phyloP scores from a whole-genome alignment of 768 basidiomycete species.

The Leucosporidium yakuticum region DNA sequence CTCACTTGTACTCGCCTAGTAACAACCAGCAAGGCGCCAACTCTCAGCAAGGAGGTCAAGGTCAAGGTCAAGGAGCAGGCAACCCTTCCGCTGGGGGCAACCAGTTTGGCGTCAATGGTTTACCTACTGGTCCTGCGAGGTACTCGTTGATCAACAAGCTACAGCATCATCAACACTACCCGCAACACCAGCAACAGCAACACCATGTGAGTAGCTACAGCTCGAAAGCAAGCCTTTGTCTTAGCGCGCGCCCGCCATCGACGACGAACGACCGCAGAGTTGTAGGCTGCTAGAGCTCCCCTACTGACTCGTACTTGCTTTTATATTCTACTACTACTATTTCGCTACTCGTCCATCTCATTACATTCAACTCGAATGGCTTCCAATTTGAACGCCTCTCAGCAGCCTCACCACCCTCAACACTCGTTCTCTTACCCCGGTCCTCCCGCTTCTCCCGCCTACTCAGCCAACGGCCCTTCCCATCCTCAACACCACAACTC shows the following conservation, averaged over 20 bases:
- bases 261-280: too few species aligned
- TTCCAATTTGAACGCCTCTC: not conserved
- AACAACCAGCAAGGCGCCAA: not conserved
- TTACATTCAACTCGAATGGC: not conserved
- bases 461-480: conserved; percentile 19
- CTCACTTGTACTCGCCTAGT: conserved; percentile 21
- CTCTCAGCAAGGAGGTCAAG: not conserved
- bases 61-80: not conserved
- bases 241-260: not conserved
- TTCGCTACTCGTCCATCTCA: not conserved
- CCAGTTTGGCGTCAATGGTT: not conserved
- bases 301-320: conserved; percentile 1
- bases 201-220: conserved; percentile 22
- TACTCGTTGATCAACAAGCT: conserved; percentile 31
- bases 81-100: not conserved
- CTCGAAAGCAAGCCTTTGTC: not conserved
- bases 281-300: too few species aligned
- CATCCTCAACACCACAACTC: conserved; percentile 18
- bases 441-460: conserved; percentile 23
- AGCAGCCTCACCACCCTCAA: conserved; percentile 9
- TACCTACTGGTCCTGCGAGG: not conserved
- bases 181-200: conserved; percentile 13
- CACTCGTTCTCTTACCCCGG: conserved; percentile 27
- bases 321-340: not conserved
- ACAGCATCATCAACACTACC: conserved; percentile 20